Conservation (phyloP, 2,329 filamentous ascomycete genomes). For the Zasmidium cellare region DNA sequence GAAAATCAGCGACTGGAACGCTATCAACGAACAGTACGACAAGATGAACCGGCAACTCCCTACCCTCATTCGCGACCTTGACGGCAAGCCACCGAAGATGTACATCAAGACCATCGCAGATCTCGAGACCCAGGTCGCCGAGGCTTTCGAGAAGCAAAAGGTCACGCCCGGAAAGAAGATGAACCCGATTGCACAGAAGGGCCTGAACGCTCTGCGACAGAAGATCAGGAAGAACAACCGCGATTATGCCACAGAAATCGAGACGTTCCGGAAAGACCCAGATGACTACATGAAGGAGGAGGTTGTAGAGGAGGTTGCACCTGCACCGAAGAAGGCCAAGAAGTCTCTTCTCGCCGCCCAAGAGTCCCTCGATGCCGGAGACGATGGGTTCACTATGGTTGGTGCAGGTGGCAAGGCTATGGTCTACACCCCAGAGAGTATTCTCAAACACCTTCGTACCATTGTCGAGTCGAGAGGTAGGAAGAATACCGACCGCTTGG, state of each 20-base stretch:
- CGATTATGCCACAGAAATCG: constrained; percentile 84
- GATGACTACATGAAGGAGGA: constrained; percentile 85
- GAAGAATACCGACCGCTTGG: constrained; percentile 94
- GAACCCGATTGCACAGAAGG: constrained; percentile 92
- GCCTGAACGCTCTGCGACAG: constrained; percentile 95
- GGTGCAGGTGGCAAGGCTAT: constrained; percentile 86
- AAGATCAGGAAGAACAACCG: constrained; percentile 99
- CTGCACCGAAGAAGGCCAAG: constrained; percentile 53
- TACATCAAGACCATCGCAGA: constrained; percentile 94
- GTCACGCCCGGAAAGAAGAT: constrained; percentile 89
- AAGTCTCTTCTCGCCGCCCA: constrained; percentile 53
- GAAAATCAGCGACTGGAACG: constrained; percentile 97
- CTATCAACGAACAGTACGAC: constrained; percentile 61
- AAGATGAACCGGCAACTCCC: constrained; percentile 63
- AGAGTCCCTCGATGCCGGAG: constrained; percentile 61
- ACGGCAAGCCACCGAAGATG: constrained; percentile 78
- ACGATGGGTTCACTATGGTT: constrained; percentile 86
- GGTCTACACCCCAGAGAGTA: constrained; percentile 93
- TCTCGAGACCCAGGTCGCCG: constrained; percentile 90
- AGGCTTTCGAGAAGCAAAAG: constrained; percentile 93
- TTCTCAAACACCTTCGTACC: constrained; percentile 90
- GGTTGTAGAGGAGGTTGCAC: constrained; percentile 66
- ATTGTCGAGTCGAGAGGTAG: constrained; percentile 96
- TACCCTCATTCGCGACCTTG: constrained; percentile 53
- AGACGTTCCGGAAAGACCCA: constrained; percentile 81